These are phyloP conservation scores for Orbilia oligospora DNA, from an alignment of 2,329 filamentous ascomycete genomes.

Conservation along the genomic window DNA sequence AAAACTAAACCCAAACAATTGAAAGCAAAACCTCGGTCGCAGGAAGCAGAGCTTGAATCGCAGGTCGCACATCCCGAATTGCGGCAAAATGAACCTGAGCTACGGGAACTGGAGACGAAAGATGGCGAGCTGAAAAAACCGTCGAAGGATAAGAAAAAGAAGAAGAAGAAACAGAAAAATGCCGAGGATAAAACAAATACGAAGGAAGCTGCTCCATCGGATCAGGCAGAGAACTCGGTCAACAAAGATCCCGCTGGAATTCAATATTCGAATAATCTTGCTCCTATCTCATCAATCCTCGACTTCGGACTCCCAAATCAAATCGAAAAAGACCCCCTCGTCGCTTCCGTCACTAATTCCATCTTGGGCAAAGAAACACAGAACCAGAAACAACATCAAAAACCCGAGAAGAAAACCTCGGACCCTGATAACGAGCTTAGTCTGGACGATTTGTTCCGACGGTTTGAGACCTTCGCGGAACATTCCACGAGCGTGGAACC, in stretches of 20 bases:
- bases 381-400: neutral
- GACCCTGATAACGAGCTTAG: neutral
- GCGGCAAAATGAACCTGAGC: neutral
- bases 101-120: neutral
- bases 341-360: neutral
- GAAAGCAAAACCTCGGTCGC: neutral
- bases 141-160: neutral
- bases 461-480: neutral
- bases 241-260: neutral
- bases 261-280: neutral
- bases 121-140: neutral
- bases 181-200: neutral
- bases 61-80: too few species aligned
- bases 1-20: neutral
- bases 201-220: neutral
- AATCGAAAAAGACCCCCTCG: neutral
- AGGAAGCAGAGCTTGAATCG: neutral
- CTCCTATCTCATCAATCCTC: slow-evolving; percentile 11
- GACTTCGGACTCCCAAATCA: slow-evolving; percentile 8
- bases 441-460: slow-evolving; percentile 6
- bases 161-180: neutral
- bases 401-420: too few species aligned
- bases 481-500: neutral
- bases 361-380: neutral
- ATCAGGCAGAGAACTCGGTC: neutral